Conservation (phyloP, 1,284 basidiomycete species). For the Waitea zeae region DNA sequence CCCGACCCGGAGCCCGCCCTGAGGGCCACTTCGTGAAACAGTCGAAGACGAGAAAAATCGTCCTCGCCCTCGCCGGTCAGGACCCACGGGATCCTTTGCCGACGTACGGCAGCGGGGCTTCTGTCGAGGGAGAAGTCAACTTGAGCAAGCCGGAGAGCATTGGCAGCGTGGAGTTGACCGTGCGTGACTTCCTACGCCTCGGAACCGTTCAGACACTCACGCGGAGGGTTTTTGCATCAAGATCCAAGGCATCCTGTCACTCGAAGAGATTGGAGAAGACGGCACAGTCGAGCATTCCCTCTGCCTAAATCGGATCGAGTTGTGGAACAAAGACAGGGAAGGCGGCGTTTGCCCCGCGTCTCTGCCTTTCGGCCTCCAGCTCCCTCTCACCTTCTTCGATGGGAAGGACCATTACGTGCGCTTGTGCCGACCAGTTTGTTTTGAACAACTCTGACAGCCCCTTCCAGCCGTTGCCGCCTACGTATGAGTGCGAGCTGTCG, state of each 20-base stretch:
- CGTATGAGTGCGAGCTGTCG: constrained; percentile 37
- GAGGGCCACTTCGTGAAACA: constrained; percentile 40
- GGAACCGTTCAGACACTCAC: background rate
- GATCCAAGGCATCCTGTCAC: constrained; percentile 10
- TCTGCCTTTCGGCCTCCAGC: constrained; percentile 31
- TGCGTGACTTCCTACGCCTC: constrained; percentile 10
- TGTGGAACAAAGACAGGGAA: constrained; percentile 51
- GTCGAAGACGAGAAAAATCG: constrained; percentile 31
- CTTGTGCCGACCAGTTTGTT: constrained; percentile 7
- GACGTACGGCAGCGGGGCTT: constrained; percentile 32
- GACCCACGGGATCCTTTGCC: constrained; percentile 30
- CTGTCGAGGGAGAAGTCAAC: constrained; percentile 39
- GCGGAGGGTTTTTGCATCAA: background rate
- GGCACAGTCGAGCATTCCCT: constrained; percentile 33
- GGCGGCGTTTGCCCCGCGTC: constrained; percentile 34
- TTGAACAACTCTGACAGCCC: constrained; percentile 4
- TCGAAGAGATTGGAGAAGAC: constrained; percentile 49
- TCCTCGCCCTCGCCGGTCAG: constrained; percentile 33
- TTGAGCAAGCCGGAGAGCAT: constrained; percentile 36
- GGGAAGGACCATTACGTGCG: constrained; percentile 39
- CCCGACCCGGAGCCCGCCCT: constrained; percentile 21
- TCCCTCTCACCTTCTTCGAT: constrained; percentile 40
- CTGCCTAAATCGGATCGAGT: constrained; percentile 27
- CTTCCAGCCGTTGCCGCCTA: constrained; percentile 43
- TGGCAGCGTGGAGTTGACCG: constrained; percentile 46